Percentiles rank a stretch among this genome's conserved stretches.
Evolutionary conservation across 495 filamentous ascomycete genomes (phyloP).

Genomic region (Baudoinia panamericana): DNA sequence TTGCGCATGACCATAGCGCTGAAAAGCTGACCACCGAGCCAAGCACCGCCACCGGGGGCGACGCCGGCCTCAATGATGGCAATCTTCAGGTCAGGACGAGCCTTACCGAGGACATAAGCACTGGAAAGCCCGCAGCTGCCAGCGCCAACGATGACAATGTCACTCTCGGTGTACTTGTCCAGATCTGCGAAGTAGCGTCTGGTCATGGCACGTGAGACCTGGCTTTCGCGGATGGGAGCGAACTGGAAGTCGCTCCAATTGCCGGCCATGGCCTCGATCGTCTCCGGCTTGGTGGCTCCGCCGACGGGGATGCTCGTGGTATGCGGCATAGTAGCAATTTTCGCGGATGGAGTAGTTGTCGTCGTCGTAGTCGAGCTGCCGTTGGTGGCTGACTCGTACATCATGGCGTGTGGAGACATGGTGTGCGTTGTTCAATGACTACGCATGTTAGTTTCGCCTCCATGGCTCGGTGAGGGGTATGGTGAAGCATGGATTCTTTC

Average conservation of each 20-base stretch:
- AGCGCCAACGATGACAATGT: conserved; percentile 83
- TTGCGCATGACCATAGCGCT: conserved; percentile 89
- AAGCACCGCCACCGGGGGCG: conserved; percentile 74
- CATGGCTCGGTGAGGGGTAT: background rate
- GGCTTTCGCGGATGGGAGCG: conserved; percentile 73
- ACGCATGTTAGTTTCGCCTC: conserved; percentile 27
- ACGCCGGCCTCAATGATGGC: conserved; percentile 81
- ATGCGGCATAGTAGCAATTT: conserved; percentile 11
- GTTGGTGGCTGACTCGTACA: conserved; percentile 30
- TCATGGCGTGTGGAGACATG: conserved; percentile 64
- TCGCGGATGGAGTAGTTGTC: conserved; percentile 2
- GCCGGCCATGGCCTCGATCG: conserved; percentile 47
- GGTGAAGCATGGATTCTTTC: conserved; percentile 78
- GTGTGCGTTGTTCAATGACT: conserved; percentile 24
- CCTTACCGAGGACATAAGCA: conserved; percentile 71
- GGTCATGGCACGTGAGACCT: conserved; percentile 85
- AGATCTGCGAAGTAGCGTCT: conserved; percentile 82
- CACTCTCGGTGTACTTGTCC: conserved; percentile 77
- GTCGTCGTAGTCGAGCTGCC: conserved; percentile 2
- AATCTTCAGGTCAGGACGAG: conserved; percentile 80
- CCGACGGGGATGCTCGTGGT: conserved; percentile 30
- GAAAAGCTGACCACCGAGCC: conserved; percentile 88
- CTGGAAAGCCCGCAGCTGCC: conserved; percentile 75
- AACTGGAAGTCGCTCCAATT: conserved; percentile 74
- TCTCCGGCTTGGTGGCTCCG: conserved; percentile 32